phyloP scores from a whole-genome alignment of 306 rosid genomes.

The Geum urbanum region DNA sequence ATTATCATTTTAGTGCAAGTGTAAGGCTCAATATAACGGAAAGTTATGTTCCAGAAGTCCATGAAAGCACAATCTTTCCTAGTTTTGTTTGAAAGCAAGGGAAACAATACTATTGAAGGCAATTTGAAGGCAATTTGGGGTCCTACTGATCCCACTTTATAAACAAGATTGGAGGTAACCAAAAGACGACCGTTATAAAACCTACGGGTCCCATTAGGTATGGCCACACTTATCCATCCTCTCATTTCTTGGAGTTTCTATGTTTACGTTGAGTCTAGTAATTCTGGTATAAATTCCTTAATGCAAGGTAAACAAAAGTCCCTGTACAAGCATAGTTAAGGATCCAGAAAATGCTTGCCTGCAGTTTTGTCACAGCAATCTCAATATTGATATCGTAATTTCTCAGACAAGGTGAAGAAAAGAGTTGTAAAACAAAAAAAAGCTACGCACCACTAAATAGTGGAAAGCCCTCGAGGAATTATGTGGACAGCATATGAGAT shows the following conservation, averaged over 20 bases:
- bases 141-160: not conserved
- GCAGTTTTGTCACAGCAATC: constrained; percentile 11
- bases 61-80: not conserved
- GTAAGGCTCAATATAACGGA: not conserved
- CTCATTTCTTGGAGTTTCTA: not conserved
- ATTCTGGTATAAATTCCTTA: too few relatives aligned
- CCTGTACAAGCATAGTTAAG: not conserved
- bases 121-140: not conserved
- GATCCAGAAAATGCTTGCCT: constrained; percentile 4
- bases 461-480: constrained; percentile 9
- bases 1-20: not conserved
- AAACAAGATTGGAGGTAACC: not conserved
- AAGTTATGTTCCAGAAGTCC: not conserved
- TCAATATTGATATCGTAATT: not conserved
- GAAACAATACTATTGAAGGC: not conserved
- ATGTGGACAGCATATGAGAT: not conserved
- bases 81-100: not conserved
- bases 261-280: too few relatives aligned
- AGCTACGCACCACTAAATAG: constrained; percentile 10
- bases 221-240: not conserved
- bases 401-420: not conserved
- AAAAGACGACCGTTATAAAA: constrained; percentile 3
- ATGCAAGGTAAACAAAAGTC: too few relatives aligned
- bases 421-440: not conserved
- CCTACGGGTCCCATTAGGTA: constrained; percentile 7